Base-by-base conservation (phyloP, 805 yeast genomes). In the Ogataea glucozyma region DNA sequence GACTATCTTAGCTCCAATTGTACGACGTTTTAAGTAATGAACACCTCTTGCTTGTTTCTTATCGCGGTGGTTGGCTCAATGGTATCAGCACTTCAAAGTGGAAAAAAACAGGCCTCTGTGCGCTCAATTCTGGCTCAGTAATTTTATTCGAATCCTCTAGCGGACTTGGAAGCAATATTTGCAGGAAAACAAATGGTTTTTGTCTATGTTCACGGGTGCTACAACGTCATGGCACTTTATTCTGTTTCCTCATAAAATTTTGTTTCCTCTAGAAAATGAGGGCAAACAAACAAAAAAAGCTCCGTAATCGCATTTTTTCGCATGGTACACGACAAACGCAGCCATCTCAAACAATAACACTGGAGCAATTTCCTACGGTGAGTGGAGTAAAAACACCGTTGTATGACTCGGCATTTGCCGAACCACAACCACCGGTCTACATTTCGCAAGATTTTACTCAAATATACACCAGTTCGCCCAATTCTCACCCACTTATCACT, bases 171-270 rank as follows among this genome's bases (percentile, higher is more conserved):
- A 34, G 38, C 29, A 23, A 23, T 2, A 2, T 23, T 11, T n/a
- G 18, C 10, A 21, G 38, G 29, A 34, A 34, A 32, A 14, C 12
- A n/a, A 10, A 13, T 22, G 18, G 12, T 22, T 21, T 13, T 7
- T 8, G 19, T 31, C 11, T 11, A 4, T 17, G 9, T 19, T 10
- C n/a, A 12, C n/a, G 3, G 16, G 11, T 31, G 11, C 13, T 37
- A 29, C 31, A 34, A 44, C 44, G 40, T 40, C 38, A 40, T 40
- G 43, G 38, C 49, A 39, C 45, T 33, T 43, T 46, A 33, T 47
- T 47, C 47, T 43, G 49, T 38, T 41, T 38, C 36, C 38, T 33
- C 49, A 45, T 34, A 44, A 47, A 29, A 40, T 40, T 44, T 44
- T 40, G 39, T 40, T 32, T 40, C 29, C 17, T 40, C 22, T 26